Evolutionary conservation across 257 asterid species (phyloP), one percentile per base, ranked within the genome.

Genomic region (Capsicum pubescens): DNA sequence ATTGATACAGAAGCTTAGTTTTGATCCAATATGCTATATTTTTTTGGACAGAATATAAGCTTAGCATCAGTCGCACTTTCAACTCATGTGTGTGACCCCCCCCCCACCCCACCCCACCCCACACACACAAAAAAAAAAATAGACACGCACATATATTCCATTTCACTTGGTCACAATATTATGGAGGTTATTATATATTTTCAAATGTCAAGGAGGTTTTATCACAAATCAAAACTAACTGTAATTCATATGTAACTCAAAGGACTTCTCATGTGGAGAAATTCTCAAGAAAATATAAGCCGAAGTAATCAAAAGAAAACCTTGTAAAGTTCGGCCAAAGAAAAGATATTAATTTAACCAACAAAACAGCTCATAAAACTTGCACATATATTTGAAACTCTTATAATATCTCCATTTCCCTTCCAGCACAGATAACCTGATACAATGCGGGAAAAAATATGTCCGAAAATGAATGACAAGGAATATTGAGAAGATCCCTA

Each of bases 1-100:
- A 19, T 50, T 52, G 60, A 50, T 7, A 7, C 50, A 74, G 60
- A 48, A 72, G 80, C 19, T 19, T 50, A 71, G 12, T 72, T 52
- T 39, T 72, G 60, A 48, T 72, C 60, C 80, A 72, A 21, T 52
- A 72, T 46, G 42, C 48, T 12, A 72, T 19, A 59, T 72, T 19
- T 72, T 48, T 72, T 50, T 46, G 60, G 80, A 74, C 42, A 11
- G 80, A 72, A 72, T 48, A 72, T 72, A 72, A 48, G 60, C 39
- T 72, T 48, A 48, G 19, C 58, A 72, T 16, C 60, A 19, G 44
- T 44, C 44, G 42, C 60, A 72, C 80, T 19, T 17, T 13, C 59
- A 48, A 14, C 60, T 72, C 80, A 72, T 72, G 59, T 19, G 11
- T 74, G 39, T 26, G 32, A 3, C 71, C 48, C 16, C 3, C 71